Evolutionary conservation across 2,329 filamentous ascomycete genomes (phyloP), one percentile per base, ranked within the genome.

Genomic region (Coniochaeta sp.): DNA sequence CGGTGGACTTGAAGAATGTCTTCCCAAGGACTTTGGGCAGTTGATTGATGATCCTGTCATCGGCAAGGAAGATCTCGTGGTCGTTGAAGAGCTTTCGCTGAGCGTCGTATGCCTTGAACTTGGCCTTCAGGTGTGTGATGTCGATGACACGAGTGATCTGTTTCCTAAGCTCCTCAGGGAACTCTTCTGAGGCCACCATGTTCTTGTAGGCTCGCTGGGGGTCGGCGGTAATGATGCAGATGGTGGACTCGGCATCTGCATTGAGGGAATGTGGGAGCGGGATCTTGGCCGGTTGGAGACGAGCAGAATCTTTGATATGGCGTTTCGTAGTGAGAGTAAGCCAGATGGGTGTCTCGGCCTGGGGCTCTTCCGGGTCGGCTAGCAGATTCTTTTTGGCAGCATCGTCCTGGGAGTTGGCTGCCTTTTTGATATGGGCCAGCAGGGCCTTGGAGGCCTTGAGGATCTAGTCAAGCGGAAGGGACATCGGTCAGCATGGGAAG

Each of bases 11-110:
- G 83, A 95, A 98, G 74, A 99, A 98, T 1, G 89, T 89, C 79
- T 96, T 98, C 67, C 93, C 95, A 14, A 99, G 85, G 2, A 87
- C 79, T 65, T 85, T 83, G 60, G 93, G 91, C 62, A 98, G 81
- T 31, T 81, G 77, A 72, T 83, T 87, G 70, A 88, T 80, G 68
- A 99, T 89, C 57, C 95, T 83, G 70, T 96, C 90, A 73, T 99
- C 95, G 58, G 90, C 93, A 61, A 99, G 82, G 78, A 99, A 98
- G 60, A 98, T 79, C 72, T 98, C 95, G 74, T 97, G 91, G 74
- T 96, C 91, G 52, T 86, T 79, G 64, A 89, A 84, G 38, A 99
- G 83, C 74, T 95, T 91, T 65, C 95, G 83, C 74, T 90, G 87
- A 59, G 86, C 86, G 78, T 99, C 95, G 76, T 91, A 99, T 63